Evolutionary conservation across 2,329 filamentous ascomycete genomes (phyloP).

Genomic region (Cladophialophora chaetospira): DNA sequence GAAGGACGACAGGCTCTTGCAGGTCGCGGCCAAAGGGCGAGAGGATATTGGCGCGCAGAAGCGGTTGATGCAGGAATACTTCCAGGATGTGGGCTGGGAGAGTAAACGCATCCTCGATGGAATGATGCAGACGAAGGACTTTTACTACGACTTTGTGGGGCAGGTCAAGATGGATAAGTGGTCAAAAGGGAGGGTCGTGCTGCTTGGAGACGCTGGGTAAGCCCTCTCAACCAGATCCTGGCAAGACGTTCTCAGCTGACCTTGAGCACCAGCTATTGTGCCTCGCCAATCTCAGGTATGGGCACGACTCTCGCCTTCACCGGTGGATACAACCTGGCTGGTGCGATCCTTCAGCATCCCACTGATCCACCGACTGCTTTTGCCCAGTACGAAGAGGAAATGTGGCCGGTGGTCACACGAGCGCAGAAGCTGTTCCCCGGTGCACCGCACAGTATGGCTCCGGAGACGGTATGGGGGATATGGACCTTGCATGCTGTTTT

Average conservation of each 20-base stretch:
- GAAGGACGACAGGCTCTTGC: slow-evolving; percentile 28
- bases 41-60: slow-evolving; percentile 35
- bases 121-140: slow-evolving; percentile 47
- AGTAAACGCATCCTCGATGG: slow-evolving; percentile 40
- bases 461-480: slow-evolving; percentile 32
- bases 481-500: slow-evolving; percentile 16
- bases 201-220: slow-evolving; percentile 47
- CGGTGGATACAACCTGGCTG: slow-evolving; percentile 27
- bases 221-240: neutral
- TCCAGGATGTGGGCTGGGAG: slow-evolving; percentile 44
- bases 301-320: slow-evolving; percentile 25
- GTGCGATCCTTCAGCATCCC: slow-evolving; percentile 9
- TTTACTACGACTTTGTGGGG: slow-evolving; percentile 47
- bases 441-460: slow-evolving; percentile 25
- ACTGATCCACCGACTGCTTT: slow-evolving; percentile 29
- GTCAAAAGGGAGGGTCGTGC: slow-evolving; percentile 42
- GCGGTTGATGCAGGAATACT: slow-evolving; percentile 35
- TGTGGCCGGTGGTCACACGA: slow-evolving; percentile 34
- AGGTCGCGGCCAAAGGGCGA: slow-evolving; percentile 20
- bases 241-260: slow-evolving; percentile 1
- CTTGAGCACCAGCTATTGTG: slow-evolving; percentile 14
- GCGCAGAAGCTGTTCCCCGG: slow-evolving; percentile 35
- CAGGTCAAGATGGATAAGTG: slow-evolving; percentile 40
- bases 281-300: slow-evolving; percentile 26
- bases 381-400: slow-evolving; percentile 29